phyloP scores from a whole-genome alignment of 2,329 filamentous ascomycete species.

The Microcyclospora pomicola region DNA sequence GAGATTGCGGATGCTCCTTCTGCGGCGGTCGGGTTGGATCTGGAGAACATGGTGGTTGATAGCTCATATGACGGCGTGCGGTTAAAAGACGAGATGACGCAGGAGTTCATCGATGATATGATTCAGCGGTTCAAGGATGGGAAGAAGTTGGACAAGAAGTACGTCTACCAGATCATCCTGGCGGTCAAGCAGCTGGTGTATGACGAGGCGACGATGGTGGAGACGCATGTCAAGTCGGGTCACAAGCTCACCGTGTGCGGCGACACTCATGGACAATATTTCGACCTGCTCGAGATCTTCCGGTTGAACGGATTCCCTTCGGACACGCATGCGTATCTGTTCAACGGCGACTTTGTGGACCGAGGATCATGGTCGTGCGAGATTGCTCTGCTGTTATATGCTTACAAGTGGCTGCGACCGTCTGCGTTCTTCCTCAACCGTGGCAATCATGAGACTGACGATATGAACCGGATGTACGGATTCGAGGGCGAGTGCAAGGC shows the following conservation, averaged over 20 bases:
- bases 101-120: constrained; percentile 97
- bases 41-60: constrained; percentile 75
- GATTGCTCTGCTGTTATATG: constrained; percentile 82
- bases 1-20: constrained; percentile 87
- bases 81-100: constrained; percentile 73
- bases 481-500: constrained; percentile 97
- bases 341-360: constrained; percentile 98
- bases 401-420: constrained; percentile 91
- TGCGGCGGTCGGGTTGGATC: constrained; percentile 75
- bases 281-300: constrained; percentile 94
- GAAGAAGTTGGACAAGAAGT: constrained; percentile 92
- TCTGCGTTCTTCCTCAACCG: constrained; percentile 81
- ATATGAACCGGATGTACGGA: constrained; percentile 96
- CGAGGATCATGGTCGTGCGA: constrained; percentile 97
- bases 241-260: constrained; percentile 84
- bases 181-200: constrained; percentile 82
- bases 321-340: constrained; percentile 84
- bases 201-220: constrained; percentile 92
- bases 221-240: constrained; percentile 66
- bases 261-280: constrained; percentile 97
- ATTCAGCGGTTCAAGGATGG: constrained; percentile 88
- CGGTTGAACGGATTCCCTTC: constrained; percentile 71
- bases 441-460: constrained; percentile 86
- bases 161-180: constrained; percentile 90
- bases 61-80: constrained; percentile 70